Evolutionary conservation across 2,329 filamentous ascomycete genomes (phyloP), one percentile per base, ranked within the genome.

Genomic region (Pezicula neosporulosa): DNA sequence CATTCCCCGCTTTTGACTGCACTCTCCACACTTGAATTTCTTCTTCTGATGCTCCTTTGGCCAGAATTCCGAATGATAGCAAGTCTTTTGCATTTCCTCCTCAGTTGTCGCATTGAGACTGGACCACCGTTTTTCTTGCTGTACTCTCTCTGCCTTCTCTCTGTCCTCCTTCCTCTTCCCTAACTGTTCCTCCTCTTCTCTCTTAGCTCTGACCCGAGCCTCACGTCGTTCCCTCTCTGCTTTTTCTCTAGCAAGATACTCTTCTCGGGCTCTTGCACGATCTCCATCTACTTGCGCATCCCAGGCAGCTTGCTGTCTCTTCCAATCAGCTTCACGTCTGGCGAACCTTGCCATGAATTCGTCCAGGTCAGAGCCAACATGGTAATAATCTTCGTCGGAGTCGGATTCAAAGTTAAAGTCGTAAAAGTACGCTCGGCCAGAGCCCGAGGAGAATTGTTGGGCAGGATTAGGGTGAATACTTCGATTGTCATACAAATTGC

Each of bases 11-110:
- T 56, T 58, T 47, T 59, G 49, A 3, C 30, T 43, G 43, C 57
- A 61, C 7, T 10, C 43, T 5, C 28, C 46, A 16, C 59, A 61
- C 38, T 57, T 60, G 19, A 56, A 50, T 46, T 61, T 61, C 27
- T 44, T 50, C 39, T 51, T 56, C 12, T 45, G 42, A 28, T 51
- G 44, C 19, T 55, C 50, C 39, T 55, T 58, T 3, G 54, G 43
- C 54, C 57, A 61, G 21, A 60, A 60, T 6, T 16, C 45, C 12
- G 48, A 46, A 28, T 61, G 57, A 7, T 39, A 38, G 38, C 59
- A 61, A 10, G 16, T 47, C 10, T 16, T 15, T 27, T 55, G 51
- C 49, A 59, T 56, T 19, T 60, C 56, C 3, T 10, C 44, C 3
- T 46, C 39, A 2, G 56, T 60, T 9, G 13, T 44, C 21, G 50